Evolutionary conservation across 2,329 filamentous ascomycete species (phyloP).

Genomic region (Lachnellula willkommii): DNA sequence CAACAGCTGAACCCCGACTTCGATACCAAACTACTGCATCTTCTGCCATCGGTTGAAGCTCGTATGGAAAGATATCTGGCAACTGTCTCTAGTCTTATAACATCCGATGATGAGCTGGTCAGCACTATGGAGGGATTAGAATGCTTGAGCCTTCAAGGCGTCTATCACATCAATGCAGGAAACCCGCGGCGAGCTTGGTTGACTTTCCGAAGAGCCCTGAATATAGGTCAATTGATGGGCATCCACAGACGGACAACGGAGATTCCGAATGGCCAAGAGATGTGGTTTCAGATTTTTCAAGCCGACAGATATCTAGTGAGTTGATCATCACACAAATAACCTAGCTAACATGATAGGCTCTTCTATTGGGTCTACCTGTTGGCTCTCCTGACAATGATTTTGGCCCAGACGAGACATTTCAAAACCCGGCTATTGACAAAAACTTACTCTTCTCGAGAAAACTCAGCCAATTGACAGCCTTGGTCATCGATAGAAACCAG

Average conservation of each 20-base stretch:
- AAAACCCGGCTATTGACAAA: slow-evolving; percentile 21
- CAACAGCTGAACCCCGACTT: slow-evolving; percentile 26
- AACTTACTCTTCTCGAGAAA: slow-evolving; percentile 20
- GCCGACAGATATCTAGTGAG: slow-evolving; percentile 12
- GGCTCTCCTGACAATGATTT: slow-evolving; percentile 18
- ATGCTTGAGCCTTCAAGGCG: slow-evolving; percentile 44
- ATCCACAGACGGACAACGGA: slow-evolving; percentile 4
- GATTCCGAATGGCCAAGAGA: slow-evolving; percentile 1
- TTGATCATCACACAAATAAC: not conserved
- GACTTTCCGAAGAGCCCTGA: slow-evolving; percentile 42
- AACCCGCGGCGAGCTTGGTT: slow-evolving; percentile 47
- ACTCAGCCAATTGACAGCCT: slow-evolving; percentile 20
- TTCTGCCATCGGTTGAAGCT: slow-evolving; percentile 17
- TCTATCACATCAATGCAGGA: slow-evolving; percentile 44
- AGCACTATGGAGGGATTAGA: slow-evolving; percentile 46
- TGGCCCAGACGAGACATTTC: slow-evolving; percentile 22
- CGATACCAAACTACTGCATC: slow-evolving; percentile 19
- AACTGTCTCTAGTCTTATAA: slow-evolving; percentile 21
- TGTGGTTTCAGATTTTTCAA: slow-evolving; percentile 13
- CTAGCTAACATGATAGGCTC: slow-evolving; percentile 10
- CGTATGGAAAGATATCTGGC: slow-evolving; percentile 26
- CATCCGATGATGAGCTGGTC: slow-evolving; percentile 33
- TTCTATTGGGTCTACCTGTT: slow-evolving; percentile 26
- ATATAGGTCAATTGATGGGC: slow-evolving; percentile 35
- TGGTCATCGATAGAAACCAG: slow-evolving; percentile 29